These are phyloP conservation scores for Vicia sativa DNA, from an alignment of 306 rosid species.

Conservation along the genomic window DNA sequence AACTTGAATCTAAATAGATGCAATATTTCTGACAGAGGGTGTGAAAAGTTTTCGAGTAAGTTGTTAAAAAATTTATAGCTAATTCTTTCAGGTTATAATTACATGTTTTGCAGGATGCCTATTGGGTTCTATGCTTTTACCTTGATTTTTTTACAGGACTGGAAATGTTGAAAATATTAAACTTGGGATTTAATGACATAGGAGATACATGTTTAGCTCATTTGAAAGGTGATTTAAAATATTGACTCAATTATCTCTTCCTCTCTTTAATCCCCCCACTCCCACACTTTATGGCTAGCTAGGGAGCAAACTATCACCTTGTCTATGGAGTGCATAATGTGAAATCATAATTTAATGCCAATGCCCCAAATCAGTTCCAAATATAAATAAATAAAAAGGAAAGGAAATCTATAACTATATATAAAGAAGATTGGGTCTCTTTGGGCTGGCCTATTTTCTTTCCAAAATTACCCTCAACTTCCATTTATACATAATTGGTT, in stretches of 20 bases:
- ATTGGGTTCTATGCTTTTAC: not conserved
- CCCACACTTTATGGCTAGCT: not conserved
- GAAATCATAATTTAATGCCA: slow-evolving; percentile 2
- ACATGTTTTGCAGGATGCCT: slow-evolving; percentile 12
- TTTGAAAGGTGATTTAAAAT: slow-evolving; percentile 69
- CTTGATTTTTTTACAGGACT: slow-evolving; percentile 54
- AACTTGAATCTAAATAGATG: slow-evolving; percentile 90
- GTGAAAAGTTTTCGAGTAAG: slow-evolving; percentile 82
- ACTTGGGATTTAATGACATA: slow-evolving; percentile 77
- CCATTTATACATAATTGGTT: no score
- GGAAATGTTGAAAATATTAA: slow-evolving; percentile 67
- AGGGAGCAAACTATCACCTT: slow-evolving; percentile 17
- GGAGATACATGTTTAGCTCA: slow-evolving; percentile 71
- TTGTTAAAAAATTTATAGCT: slow-evolving; percentile 30
- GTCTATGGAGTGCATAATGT: slow-evolving; percentile 1
- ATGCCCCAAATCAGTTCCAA: not conserved
- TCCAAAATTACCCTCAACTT: no score
- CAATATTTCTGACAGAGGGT: slow-evolving; percentile 61
- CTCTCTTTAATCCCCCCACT: not conserved
- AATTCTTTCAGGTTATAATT: slow-evolving; percentile 13
- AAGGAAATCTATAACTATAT: no score
- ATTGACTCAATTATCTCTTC: slow-evolving; percentile 6
- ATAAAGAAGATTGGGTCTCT: no score
- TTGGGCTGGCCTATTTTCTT: no score
- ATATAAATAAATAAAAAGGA: not conserved